Conservation (phyloP, 2,329 filamentous ascomycete species). For the Colletotrichum noveboracense region DNA sequence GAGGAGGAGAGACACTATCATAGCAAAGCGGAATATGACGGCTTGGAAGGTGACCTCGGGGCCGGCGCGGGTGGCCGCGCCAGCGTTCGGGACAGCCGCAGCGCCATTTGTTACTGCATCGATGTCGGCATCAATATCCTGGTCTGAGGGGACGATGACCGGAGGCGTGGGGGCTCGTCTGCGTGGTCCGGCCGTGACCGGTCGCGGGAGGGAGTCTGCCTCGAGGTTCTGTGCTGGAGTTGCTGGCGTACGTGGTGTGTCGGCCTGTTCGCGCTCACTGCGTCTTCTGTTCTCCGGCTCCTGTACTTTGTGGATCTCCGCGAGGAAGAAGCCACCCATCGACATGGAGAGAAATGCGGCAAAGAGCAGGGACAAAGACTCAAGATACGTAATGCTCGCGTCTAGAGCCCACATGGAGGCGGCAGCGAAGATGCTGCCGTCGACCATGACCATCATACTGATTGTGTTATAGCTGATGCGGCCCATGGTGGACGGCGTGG, state of each 20-base stretch:
- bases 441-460: constrained; percentile 66
- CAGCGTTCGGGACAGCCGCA: constrained; percentile 27
- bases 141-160: constrained; percentile 67
- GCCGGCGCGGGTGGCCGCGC: constrained; percentile 2
- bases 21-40: constrained; percentile 61
- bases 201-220: constrained; percentile 40
- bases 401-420: constrained; percentile 62
- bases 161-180: constrained; percentile 40
- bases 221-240: constrained; percentile 28
- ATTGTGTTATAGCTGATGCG: constrained; percentile 70
- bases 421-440: constrained; percentile 64
- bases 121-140: constrained; percentile 68
- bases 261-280: constrained; percentile 31
- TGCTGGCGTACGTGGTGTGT: constrained; percentile 28
- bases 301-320: constrained; percentile 66
- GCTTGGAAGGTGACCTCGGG: constrained; percentile 53
- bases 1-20: constrained; percentile 59
- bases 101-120: constrained; percentile 31
- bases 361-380: constrained; percentile 59
- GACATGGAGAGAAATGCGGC: constrained; percentile 60
- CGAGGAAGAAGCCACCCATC: constrained; percentile 62
- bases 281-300: constrained; percentile 58
- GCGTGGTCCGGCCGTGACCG: constrained; percentile 40
- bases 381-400: constrained; percentile 60
- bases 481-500: constrained; percentile 70